A percentile compares a stretch with the other conserved stretches of the same genome.
phyloP scores from a whole-genome alignment of 1,284 basidiomycete genomes.

The Melampsora medusae region DNA sequence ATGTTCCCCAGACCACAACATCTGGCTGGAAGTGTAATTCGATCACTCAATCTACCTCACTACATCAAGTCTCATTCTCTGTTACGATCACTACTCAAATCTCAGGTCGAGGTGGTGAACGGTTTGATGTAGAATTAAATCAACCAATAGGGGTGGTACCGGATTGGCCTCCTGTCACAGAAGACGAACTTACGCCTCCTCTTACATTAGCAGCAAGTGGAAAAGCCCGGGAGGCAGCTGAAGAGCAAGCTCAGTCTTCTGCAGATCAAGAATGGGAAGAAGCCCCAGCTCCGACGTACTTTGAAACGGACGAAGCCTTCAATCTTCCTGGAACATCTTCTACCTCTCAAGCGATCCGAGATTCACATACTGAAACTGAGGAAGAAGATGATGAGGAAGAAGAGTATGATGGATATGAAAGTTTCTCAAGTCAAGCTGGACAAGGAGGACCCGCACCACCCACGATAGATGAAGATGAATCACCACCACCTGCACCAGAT shows the following conservation, averaged over 20 bases:
- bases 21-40: slow-evolving; percentile 4
- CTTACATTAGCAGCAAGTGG: background rate
- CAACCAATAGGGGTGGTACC: slow-evolving; percentile 9
- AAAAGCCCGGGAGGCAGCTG: slow-evolving; percentile 30
- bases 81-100: slow-evolving; percentile 12
- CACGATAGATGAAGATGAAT: slow-evolving; percentile 43
- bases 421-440: slow-evolving; percentile 15
- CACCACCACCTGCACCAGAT: slow-evolving; percentile 35
- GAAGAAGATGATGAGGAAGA: slow-evolving; percentile 25
- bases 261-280: background rate
- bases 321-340: background rate
- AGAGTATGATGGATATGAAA: slow-evolving; percentile 42
- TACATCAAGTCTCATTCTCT: slow-evolving; percentile 23
- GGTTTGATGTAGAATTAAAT: slow-evolving; percentile 8
- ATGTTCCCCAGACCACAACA: background rate
- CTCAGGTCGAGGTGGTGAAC: slow-evolving; percentile 14
- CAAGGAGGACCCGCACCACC: slow-evolving; percentile 35
- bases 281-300: slow-evolving; percentile 22
- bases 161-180: slow-evolving; percentile 3
- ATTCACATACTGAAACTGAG: background rate
- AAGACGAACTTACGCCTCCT: background rate
- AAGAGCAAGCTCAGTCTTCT: background rate
- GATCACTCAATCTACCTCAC: slow-evolving; percentile 27
- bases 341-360: background rate
- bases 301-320: slow-evolving; percentile 3